Percentiles rank a stretch among this genome's conserved stretches.
phyloP scores from a whole-genome alignment of 2,329 filamentous ascomycete genomes.

The Orbilia quercus region DNA sequence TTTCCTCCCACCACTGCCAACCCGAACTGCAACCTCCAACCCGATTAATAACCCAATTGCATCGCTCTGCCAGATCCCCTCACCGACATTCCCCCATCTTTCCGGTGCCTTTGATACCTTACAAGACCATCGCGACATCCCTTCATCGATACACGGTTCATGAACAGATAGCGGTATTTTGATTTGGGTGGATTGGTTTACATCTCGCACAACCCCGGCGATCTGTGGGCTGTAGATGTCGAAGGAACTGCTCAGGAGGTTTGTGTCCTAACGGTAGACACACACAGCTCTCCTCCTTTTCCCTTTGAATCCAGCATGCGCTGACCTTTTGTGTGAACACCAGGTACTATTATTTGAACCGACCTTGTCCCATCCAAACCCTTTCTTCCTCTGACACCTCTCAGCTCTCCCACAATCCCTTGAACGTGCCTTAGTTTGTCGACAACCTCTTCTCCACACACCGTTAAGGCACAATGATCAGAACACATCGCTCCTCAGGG shows the following conservation, averaged over 20 bases:
- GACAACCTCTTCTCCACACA: constrained; percentile 19
- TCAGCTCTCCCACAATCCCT: constrained; percentile 8
- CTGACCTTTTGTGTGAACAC: constrained; percentile 6
- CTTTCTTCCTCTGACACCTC: constrained; percentile 2
- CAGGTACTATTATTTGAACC: constrained; percentile 10
- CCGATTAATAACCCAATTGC: constrained; percentile 17
- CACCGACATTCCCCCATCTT: constrained; percentile 8
- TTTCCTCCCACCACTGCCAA: constrained; percentile 1
- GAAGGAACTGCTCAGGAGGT: constrained; percentile 19
- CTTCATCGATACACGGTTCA: background rate
- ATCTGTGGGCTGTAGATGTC: constrained; percentile 1
- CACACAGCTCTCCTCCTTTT: background rate
- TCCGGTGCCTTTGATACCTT: constrained; percentile 14
- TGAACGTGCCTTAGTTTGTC: constrained; percentile 12
- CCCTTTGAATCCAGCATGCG: background rate
- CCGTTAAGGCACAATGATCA: constrained; percentile 29
- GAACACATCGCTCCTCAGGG: constrained; percentile 21
- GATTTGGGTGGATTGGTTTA: background rate
- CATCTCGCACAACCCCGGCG: background rate
- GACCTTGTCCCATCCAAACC: constrained; percentile 1
- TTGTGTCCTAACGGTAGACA: constrained; percentile 12
- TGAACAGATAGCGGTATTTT: background rate
- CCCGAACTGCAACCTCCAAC: constrained; percentile 20
- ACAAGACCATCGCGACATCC: background rate
- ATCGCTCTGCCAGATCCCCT: constrained; percentile 8